phyloP scores from a whole-genome alignment of 768 basidiomycete genomes.

The Galerina sulciceps region DNA sequence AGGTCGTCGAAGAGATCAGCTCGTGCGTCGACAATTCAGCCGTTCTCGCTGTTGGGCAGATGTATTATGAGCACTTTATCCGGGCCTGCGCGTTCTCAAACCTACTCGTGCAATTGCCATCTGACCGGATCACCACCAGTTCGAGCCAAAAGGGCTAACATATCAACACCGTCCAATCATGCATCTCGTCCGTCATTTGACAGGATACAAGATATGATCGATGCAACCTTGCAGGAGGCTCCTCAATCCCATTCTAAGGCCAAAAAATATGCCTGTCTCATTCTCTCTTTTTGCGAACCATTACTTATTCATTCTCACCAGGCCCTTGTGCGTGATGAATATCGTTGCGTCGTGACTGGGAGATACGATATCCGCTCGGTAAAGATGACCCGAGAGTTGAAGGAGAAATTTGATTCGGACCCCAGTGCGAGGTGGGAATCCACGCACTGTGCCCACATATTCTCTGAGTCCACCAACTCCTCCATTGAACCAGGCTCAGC shows the following conservation, averaged over 20 bases:
- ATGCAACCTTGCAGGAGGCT: slow-evolving; percentile 15
- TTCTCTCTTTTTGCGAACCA: no score
- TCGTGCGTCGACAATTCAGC: slow-evolving; percentile 8
- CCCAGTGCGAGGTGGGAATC: background rate
- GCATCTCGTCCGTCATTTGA: slow-evolving; percentile 26
- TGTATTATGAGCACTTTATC: slow-evolving; percentile 31
- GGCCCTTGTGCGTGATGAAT: slow-evolving; percentile 40
- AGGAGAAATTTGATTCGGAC: background rate
- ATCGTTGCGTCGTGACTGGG: slow-evolving; percentile 35
- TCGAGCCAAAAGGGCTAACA: slow-evolving; percentile 10
- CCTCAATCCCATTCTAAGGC: slow-evolving; percentile 19
- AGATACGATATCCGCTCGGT: slow-evolving; percentile 20
- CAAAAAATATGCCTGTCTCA: slow-evolving; percentile 6
- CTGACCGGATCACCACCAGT: slow-evolving; percentile 17
- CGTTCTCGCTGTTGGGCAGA: slow-evolving; percentile 23
- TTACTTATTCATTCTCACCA: slow-evolving; percentile 1
- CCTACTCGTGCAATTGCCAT: slow-evolving; percentile 3
- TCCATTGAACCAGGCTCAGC: slow-evolving; percentile 15
- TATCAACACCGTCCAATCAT: slow-evolving; percentile 21
- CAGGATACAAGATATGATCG: slow-evolving; percentile 22
- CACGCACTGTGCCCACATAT: slow-evolving; percentile 33
- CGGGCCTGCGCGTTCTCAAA: slow-evolving; percentile 26
- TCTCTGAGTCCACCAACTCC: slow-evolving; percentile 26
- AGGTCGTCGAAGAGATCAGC: slow-evolving; percentile 17
- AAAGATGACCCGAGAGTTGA: slow-evolving; percentile 14